Base-by-base conservation (phyloP, 2,329 filamentous ascomycete species). In the Aspergillus sp. region DNA sequence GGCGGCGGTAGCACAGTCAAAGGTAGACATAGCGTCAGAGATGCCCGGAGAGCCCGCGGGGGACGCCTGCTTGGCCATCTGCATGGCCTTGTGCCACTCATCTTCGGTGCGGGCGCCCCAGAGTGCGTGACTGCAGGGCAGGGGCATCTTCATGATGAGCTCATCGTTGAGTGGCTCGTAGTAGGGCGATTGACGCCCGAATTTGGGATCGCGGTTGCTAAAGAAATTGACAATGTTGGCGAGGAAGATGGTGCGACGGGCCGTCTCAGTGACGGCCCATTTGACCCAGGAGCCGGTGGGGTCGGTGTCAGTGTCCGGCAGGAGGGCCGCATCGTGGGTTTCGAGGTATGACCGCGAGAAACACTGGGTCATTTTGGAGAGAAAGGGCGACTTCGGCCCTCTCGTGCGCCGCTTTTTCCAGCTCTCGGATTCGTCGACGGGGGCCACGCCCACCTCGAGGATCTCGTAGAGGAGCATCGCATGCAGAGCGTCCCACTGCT, bases 401-500 rank as follows among this genome's bases (percentile, higher is more conserved):
- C 54, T 56, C 11, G 47, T 34, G 32, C 49, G 49, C 3, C 53
- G 47, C 50, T 49, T 56, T 43, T 58, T 63, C 61, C 59, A 62
- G 1, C 23, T 34, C 25, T 55, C 49, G 16, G 44, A 38, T 19
- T 49, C 54, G 36, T 54, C 41, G 16, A 29, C 16, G 25, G 34
- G 34, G 19, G 47, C 44, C 45, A 50, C 40, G 16, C 50, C 50
- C 20, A 61, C 17, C 29, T 61, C 59, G 20, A 63, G 50, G 23
- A 55, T 52, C 44, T 54, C 55, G 46, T 64, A 64, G 14, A 64
- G 47, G 11, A 63, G 51, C 62, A 64, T 63, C 9, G 61, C 62
- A 50, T 64, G 60, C 31, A 64, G 34, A 14, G 47, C 54, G 52
- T 56, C 59, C 61, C 53, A 58, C 54, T 49, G 52, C 42, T 52